A percentile compares a stretch with the other conserved stretches of the same genome.
Conservation (phyloP, 2,329 filamentous ascomycete species). For the Coniella vitis region DNA sequence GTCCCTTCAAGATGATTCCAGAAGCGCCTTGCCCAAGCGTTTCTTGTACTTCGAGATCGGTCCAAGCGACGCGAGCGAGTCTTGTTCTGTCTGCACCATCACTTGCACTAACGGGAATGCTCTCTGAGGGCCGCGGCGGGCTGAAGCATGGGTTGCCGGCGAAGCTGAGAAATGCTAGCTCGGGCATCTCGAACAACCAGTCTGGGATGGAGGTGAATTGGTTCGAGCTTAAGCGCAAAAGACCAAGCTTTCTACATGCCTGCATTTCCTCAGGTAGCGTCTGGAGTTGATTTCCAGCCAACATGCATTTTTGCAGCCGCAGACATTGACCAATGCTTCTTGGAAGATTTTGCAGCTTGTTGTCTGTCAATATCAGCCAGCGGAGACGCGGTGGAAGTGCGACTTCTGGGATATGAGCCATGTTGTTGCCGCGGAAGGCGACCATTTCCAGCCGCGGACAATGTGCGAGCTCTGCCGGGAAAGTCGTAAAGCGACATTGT, state of each 20-base stretch:
- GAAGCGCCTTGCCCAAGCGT: slow-evolving; percentile 39
- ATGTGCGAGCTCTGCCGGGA: slow-evolving; percentile 34
- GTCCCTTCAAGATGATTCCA: slow-evolving; percentile 37
- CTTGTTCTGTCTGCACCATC: slow-evolving; percentile 1
- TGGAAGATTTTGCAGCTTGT: slow-evolving; percentile 32
- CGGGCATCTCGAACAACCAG: slow-evolving; percentile 38
- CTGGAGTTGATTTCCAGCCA: slow-evolving; percentile 38
- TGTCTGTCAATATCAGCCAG: slow-evolving; percentile 44
- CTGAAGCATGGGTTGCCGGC: slow-evolving; percentile 39
- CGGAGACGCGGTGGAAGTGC: slow-evolving; percentile 35
- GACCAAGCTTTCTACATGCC: slow-evolving; percentile 34
- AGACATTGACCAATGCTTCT: slow-evolving; percentile 34
- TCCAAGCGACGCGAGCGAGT: slow-evolving; percentile 34
- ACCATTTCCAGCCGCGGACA: slow-evolving; percentile 42
- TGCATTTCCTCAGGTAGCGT: slow-evolving; percentile 35
- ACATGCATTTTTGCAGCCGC: slow-evolving; percentile 40
- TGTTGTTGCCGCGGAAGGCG: slow-evolving; percentile 40
- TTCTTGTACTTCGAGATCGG: slow-evolving; percentile 31
- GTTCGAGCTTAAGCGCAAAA: slow-evolving; percentile 39
- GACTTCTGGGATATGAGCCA: slow-evolving; percentile 34
- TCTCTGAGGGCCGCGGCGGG: slow-evolving; percentile 12
- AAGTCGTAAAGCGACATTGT: slow-evolving; percentile 35
- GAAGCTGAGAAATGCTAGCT: slow-evolving; percentile 40
- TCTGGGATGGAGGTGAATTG: slow-evolving; percentile 29
- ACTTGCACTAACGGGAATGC: not conserved